phyloP scores from a whole-genome alignment of 208 protist species.

The Crithidia mellificae region DNA sequence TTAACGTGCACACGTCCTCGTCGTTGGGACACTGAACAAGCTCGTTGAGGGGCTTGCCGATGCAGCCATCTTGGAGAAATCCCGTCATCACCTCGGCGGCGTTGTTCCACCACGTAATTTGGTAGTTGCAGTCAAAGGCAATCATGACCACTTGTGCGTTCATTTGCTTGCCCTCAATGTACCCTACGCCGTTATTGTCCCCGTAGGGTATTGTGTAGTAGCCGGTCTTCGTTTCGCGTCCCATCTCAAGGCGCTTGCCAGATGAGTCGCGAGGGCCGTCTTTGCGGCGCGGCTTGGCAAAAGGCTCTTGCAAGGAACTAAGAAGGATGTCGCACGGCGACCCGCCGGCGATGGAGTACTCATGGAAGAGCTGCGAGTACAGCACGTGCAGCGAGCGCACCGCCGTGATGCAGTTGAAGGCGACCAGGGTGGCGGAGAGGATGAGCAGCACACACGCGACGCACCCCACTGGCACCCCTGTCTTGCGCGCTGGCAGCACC shows the following conservation, averaged over 20 bases:
- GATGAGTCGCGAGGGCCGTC: conserved; percentile 25
- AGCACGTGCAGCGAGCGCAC: conserved; percentile 50
- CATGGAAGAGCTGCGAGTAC: conserved; percentile 53
- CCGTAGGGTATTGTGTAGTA: conserved; percentile 83
- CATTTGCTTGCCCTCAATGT: conserved; percentile 84
- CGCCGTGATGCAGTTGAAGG: conserved; percentile 50
- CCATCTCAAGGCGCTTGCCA: conserved; percentile 34
- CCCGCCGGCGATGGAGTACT: conserved; percentile 44
- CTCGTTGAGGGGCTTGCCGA: conserved; percentile 85
- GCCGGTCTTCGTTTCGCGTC: conserved; percentile 58
- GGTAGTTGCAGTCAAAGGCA: conserved; percentile 76
- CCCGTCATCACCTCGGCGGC: conserved; percentile 86
- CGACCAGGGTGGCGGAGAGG: conserved; percentile 31
- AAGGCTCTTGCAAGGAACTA: conserved; percentile 21
- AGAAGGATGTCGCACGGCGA: conserved; percentile 38
- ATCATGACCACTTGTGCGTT: conserved; percentile 90
- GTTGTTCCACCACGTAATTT: conserved; percentile 86
- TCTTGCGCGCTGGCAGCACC: conserved; percentile 37
- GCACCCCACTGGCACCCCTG: conserved; percentile 49
- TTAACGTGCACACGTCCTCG: conserved; percentile 45
- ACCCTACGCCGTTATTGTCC: conserved; percentile 52
- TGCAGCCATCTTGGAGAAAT: conserved; percentile 76
- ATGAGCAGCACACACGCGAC: conserved; percentile 56
- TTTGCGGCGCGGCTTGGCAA: conserved; percentile 18
- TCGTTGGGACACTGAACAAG: conserved; percentile 69